Percentiles rank a stretch among this genome's conserved stretches.
Evolutionary conservation across 805 yeast genomes (phyloP).

Genomic region (Barnettozyma salicaria): DNA sequence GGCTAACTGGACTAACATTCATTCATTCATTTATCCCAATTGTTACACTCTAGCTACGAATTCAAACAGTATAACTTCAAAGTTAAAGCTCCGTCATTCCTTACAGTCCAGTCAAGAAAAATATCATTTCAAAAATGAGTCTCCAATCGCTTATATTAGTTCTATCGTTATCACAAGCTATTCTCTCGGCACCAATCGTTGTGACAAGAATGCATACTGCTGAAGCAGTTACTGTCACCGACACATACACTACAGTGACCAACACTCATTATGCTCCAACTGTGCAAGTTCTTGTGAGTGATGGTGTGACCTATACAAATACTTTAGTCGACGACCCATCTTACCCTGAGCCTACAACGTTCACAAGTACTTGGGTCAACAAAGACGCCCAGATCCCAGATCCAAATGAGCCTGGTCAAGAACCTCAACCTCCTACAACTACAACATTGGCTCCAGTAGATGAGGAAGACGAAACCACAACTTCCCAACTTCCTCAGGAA

Average conservation of each 20-base stretch:
- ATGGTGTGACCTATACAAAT: constrained; percentile 33
- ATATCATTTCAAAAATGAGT: constrained; percentile 3
- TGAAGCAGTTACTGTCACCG: constrained; percentile 41
- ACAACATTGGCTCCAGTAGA: too few species aligned
- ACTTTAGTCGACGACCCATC: constrained; percentile 34
- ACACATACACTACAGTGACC: constrained; percentile 36
- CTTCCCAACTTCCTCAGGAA: too few species aligned
- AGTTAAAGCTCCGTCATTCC: constrained; percentile 7
- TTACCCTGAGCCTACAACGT: constrained; percentile 31
- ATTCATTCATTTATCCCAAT: constrained; percentile 1
- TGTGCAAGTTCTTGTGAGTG: constrained; percentile 33
- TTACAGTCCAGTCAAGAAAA: constrained; percentile 3
- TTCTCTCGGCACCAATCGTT: constrained; percentile 32
- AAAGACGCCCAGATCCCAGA: constrained; percentile 10
- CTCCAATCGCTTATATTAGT: constrained; percentile 8
- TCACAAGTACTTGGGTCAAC: constrained; percentile 26
- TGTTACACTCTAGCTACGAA: too few species aligned
- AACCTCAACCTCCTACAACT: background rate
- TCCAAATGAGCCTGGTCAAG: background rate
- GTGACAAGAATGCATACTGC: constrained; percentile 55
- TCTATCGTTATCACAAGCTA: constrained; percentile 23
- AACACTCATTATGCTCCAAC: constrained; percentile 36
- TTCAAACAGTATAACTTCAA: too few species aligned
- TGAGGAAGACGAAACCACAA: too few species aligned
- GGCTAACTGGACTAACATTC: constrained; percentile 2